phyloP scores from a whole-genome alignment of 2,329 filamentous ascomycete genomes.

The Aspergillus pseudonomiae region DNA sequence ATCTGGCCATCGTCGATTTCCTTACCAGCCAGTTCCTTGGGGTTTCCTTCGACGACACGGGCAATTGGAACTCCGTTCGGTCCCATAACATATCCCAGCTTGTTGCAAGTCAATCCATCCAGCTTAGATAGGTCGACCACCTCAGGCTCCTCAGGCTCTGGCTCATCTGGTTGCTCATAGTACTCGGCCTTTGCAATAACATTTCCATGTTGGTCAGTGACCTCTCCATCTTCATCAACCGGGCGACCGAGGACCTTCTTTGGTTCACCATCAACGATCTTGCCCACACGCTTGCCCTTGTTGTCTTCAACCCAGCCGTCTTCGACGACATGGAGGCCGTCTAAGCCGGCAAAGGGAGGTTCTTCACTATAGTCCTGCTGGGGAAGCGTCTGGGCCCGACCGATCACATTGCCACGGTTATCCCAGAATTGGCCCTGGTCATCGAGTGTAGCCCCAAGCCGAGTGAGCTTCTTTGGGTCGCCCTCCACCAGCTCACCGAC shows the following conservation, averaged over 20 bases:
- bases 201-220: conserved; percentile 64
- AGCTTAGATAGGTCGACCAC: conserved; percentile 56
- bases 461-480: conserved; percentile 63
- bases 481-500: conserved; percentile 64
- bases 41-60: conserved; percentile 59
- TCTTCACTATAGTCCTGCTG: conserved; percentile 44
- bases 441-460: conserved; percentile 48
- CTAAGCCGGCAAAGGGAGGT: conserved; percentile 48
- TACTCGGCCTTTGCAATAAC: conserved; percentile 60
- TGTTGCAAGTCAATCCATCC: conserved; percentile 59
- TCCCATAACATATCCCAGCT: conserved; percentile 60
- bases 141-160: conserved; percentile 43
- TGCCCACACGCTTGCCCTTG: conserved; percentile 52
- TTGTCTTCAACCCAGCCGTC: conserved; percentile 54
- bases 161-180: conserved; percentile 55
- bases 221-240: conserved; percentile 66
- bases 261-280: conserved; percentile 60
- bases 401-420: conserved; percentile 65
- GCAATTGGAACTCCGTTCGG: conserved; percentile 58
- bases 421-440: conserved; percentile 67
- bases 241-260: conserved; percentile 62
- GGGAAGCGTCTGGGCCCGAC: conserved; percentile 55
- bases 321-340: conserved; percentile 51
- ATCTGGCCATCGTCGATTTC: conserved; percentile 61
- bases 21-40: conserved; percentile 59